Conservation (phyloP, 176 grass and related monocot species). For the Saccharum officinarum region DNA sequence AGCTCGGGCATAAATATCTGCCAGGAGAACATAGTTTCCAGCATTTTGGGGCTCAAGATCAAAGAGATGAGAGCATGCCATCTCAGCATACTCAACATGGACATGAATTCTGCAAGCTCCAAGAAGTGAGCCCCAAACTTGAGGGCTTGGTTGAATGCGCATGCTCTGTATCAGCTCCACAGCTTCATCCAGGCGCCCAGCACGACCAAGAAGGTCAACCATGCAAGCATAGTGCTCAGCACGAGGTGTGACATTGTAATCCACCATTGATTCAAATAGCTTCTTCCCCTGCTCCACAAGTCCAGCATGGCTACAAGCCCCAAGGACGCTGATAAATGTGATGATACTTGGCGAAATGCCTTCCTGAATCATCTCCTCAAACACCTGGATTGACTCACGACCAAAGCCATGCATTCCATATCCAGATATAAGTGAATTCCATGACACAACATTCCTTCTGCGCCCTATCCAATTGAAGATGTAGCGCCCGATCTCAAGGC, state of each 20-base stretch:
- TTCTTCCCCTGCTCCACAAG: slow-evolving; percentile 78
- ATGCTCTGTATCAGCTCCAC: slow-evolving; percentile 61
- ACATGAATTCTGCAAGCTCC: slow-evolving; percentile 83
- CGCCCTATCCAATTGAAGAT: slow-evolving; percentile 52
- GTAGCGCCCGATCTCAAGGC: slow-evolving; percentile 35
- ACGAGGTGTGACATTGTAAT: slow-evolving; percentile 46
- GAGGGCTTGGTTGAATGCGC: slow-evolving; percentile 55
- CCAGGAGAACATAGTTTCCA: slow-evolving; percentile 88
- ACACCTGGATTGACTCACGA: slow-evolving; percentile 46
- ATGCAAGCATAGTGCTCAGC: slow-evolving; percentile 75
- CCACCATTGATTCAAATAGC: slow-evolving; percentile 65
- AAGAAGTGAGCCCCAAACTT: slow-evolving; percentile 82
- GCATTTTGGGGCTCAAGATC: slow-evolving; percentile 87
- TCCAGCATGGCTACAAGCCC: slow-evolving; percentile 82
- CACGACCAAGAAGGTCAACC: slow-evolving; percentile 78
- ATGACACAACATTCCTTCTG: slow-evolving; percentile 66
- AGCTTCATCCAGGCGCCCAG: slow-evolving; percentile 61
- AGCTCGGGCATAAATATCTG: slow-evolving; percentile 81
- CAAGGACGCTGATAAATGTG: slow-evolving; percentile 76
- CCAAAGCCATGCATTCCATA: slow-evolving; percentile 69
- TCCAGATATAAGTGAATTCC: slow-evolving; percentile 74
- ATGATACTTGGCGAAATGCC: slow-evolving; percentile 58
- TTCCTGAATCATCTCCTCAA: slow-evolving; percentile 55
- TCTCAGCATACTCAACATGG: slow-evolving; percentile 72
- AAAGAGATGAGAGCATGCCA: slow-evolving; percentile 77